Conservation (phyloP, 805 yeast species). For the Metschnikowia chrysomelidarum region DNA sequence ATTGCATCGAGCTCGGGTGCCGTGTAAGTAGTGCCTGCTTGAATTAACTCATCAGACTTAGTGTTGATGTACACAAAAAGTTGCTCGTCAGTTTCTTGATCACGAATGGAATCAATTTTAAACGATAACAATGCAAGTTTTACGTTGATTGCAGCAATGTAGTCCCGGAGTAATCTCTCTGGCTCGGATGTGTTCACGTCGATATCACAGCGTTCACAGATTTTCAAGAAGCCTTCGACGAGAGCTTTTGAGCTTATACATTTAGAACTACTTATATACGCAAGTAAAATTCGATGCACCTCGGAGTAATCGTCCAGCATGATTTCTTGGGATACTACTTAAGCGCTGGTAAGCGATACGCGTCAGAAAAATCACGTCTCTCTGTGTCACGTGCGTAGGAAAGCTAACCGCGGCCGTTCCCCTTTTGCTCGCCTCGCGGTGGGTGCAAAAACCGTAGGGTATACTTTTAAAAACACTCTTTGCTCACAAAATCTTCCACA, state of each 20-base stretch:
- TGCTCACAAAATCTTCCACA: background rate
- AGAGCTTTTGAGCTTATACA: slow-evolving; percentile 9
- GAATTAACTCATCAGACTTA: slow-evolving; percentile 37
- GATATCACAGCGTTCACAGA: slow-evolving; percentile 13
- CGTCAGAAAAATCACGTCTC: slow-evolving; percentile 1
- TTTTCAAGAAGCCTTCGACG: slow-evolving; percentile 5
- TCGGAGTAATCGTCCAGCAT: slow-evolving; percentile 12
- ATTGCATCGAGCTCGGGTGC: slow-evolving; percentile 41
- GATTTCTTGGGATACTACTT: no score
- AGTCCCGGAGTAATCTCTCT: slow-evolving; percentile 8
- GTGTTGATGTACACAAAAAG: slow-evolving; percentile 43
- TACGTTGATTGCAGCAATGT: slow-evolving; percentile 30
- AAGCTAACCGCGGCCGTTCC: no score
- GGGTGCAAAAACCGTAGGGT: slow-evolving; percentile 1
- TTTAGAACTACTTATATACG: slow-evolving; percentile 16
- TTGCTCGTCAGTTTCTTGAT: slow-evolving; percentile 32
- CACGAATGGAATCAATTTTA: slow-evolving; percentile 40
- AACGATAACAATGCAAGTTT: slow-evolving; percentile 38
- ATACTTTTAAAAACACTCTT: no score
- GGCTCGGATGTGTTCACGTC: slow-evolving; percentile 11
- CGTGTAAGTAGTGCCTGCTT: slow-evolving; percentile 35
- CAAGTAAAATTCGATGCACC: slow-evolving; percentile 18
- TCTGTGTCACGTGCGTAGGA: no score
- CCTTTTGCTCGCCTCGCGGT: background rate
- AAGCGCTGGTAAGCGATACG: background rate